phyloP scores from a whole-genome alignment of 2,329 filamentous ascomycete genomes.

The Colletotrichum paranaense region DNA sequence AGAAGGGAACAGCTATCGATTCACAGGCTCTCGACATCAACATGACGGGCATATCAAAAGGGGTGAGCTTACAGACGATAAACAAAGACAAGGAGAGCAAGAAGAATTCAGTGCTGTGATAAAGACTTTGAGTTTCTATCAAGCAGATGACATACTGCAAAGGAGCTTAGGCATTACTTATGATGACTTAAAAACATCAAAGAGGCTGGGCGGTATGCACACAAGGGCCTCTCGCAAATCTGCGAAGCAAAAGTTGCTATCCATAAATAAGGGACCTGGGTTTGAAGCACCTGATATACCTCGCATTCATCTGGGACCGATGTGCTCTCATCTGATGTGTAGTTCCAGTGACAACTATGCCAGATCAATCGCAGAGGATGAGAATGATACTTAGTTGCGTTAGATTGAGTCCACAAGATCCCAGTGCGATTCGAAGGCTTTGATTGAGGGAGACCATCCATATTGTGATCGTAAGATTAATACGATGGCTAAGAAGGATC shows the following conservation, averaged over 20 bases:
- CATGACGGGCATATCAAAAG: not conserved
- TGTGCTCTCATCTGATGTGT: not conserved
- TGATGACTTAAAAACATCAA: not conserved
- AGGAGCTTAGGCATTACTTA: not conserved
- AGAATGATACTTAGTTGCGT: not conserved
- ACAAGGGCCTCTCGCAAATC: not conserved
- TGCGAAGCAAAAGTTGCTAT: not conserved
- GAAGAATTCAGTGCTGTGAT: not conserved
- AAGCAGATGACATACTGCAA: not conserved
- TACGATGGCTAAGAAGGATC: not conserved
- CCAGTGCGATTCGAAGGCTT: not conserved
- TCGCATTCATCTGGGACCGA: not conserved
- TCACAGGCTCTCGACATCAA: not conserved
- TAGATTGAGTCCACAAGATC: not conserved
- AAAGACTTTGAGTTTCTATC: not conserved
- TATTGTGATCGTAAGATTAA: too few relatives aligned
- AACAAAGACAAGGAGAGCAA: not conserved
- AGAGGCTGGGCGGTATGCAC: not conserved
- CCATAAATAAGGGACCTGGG: not conserved
- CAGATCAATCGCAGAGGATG: not conserved
- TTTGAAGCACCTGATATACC: not conserved
- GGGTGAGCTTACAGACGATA: not conserved
- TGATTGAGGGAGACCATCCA: not conserved
- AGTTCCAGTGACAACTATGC: not conserved
- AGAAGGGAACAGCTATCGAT: not conserved